Conservation (phyloP, 805 yeast genomes). For the Nakazawaea molendinolei region DNA sequence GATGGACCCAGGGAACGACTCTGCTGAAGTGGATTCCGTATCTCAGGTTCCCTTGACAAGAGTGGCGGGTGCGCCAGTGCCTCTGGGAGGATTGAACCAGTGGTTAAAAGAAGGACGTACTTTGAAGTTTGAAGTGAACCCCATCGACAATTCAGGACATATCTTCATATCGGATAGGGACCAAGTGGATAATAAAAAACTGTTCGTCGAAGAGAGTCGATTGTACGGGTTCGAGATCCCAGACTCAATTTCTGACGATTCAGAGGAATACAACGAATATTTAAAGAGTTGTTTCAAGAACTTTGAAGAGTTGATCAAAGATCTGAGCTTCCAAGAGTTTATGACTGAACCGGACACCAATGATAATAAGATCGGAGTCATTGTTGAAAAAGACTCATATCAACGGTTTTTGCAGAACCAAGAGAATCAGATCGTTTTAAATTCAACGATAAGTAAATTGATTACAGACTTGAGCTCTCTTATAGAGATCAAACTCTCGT, state of each 20-base stretch:
- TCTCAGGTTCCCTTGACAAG: slow-evolving; percentile 23
- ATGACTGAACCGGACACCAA: slow-evolving; percentile 15
- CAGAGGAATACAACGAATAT: slow-evolving; percentile 37
- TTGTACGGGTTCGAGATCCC: slow-evolving; percentile 31
- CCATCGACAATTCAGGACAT: slow-evolving; percentile 31
- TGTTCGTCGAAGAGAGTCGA: slow-evolving; percentile 33
- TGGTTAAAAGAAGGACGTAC: slow-evolving; percentile 29
- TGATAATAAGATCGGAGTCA: slow-evolving; percentile 23
- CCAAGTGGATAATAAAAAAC: slow-evolving; percentile 16
- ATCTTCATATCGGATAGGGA: slow-evolving; percentile 28
- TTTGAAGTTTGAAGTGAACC: slow-evolving; percentile 42
- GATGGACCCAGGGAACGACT: too few species aligned
- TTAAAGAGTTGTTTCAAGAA: slow-evolving; percentile 44
- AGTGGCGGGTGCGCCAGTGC: slow-evolving; percentile 28
- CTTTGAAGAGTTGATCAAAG: slow-evolving; percentile 43
- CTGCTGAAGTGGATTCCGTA: too few species aligned
- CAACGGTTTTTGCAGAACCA: slow-evolving; percentile 30
- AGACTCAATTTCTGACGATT: slow-evolving; percentile 31
- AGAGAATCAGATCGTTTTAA: slow-evolving; percentile 27
- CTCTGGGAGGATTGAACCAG: slow-evolving; percentile 22
- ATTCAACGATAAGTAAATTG: slow-evolving; percentile 17
- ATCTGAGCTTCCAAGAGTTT: slow-evolving; percentile 32
- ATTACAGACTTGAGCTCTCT: slow-evolving; percentile 24
- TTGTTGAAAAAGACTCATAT: slow-evolving; percentile 28
- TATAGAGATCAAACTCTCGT: slow-evolving; percentile 21